Evolutionary conservation across 768 basidiomycete species (phyloP).

Genomic region (Russula compacta): DNA sequence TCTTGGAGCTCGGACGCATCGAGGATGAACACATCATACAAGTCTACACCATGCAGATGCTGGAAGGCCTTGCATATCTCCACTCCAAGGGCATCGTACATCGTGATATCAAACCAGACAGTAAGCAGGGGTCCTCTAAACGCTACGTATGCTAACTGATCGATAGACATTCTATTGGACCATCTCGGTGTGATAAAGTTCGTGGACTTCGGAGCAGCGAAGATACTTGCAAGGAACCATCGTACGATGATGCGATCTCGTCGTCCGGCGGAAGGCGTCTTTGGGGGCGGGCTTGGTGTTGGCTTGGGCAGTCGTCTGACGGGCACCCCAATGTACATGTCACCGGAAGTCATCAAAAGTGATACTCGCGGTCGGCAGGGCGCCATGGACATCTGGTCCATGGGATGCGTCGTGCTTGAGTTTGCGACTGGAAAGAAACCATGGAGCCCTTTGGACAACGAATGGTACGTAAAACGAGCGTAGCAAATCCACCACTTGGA

Average conservation of each 20-base stretch:
- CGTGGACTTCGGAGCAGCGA: slow-evolving; percentile 96
- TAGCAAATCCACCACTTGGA: too few relatives aligned
- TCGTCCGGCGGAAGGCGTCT: slow-evolving; percentile 39
- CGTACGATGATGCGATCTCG: slow-evolving; percentile 70
- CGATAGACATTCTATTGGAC: slow-evolving; percentile 85
- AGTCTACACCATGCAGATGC: slow-evolving; percentile 94
- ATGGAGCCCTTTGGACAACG: slow-evolving; percentile 98
- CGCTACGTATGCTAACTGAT: neutral
- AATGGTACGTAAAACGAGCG: slow-evolving; percentile 55
- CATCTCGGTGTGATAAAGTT: slow-evolving; percentile 89
- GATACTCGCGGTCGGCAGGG: slow-evolving; percentile 81
- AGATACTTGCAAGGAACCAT: slow-evolving; percentile 86
- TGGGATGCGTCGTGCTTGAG: slow-evolving; percentile 96
- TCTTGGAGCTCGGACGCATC: slow-evolving; percentile 88
- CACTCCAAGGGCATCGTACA: slow-evolving; percentile 91
- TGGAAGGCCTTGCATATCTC: slow-evolving; percentile 88
- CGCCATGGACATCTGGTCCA: slow-evolving; percentile 97
- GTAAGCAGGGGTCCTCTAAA: slow-evolving; percentile 41
- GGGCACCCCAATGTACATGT: slow-evolving; percentile 99
- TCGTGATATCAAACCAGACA: slow-evolving; percentile 97
- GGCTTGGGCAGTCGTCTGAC: slow-evolving; percentile 81
- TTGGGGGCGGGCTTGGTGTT: slow-evolving; percentile 22
- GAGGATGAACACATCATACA: slow-evolving; percentile 96
- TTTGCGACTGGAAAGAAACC: slow-evolving; percentile 95
- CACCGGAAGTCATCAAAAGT: slow-evolving; percentile 95